These are phyloP conservation scores for Verruconis gallopava DNA, from an alignment of 2,329 filamentous ascomycete species.

Conservation along the genomic window DNA sequence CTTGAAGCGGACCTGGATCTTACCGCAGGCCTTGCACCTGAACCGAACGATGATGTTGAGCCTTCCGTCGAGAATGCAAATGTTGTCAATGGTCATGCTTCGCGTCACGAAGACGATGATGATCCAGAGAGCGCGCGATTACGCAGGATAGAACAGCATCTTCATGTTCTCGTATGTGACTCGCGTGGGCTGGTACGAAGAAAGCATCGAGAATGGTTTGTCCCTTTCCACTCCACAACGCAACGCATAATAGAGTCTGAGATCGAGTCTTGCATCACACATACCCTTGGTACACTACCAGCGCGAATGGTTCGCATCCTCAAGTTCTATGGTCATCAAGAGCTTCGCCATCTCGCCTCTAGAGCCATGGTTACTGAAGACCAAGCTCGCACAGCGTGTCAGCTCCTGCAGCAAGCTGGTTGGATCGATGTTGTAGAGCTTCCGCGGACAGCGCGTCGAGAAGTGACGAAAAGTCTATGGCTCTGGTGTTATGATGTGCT, in stretches of 20 bases:
- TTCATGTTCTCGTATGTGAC: slow-evolving; percentile 59
- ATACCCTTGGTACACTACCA: slow-evolving; percentile 62
- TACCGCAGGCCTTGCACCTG: slow-evolving; percentile 16
- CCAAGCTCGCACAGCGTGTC: slow-evolving; percentile 73
- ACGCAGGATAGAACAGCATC: slow-evolving; percentile 51
- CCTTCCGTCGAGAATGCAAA: slow-evolving; percentile 12
- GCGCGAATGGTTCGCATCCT: slow-evolving; percentile 78
- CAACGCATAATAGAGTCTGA: slow-evolving; percentile 61
- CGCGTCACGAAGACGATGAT: slow-evolving; percentile 23
- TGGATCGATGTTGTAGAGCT: slow-evolving; percentile 90
- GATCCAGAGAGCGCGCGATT: slow-evolving; percentile 10
- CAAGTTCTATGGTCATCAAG: slow-evolving; percentile 77
- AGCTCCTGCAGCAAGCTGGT: slow-evolving; percentile 73
- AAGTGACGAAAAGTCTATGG: slow-evolving; percentile 74
- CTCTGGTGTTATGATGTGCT: slow-evolving; percentile 83
- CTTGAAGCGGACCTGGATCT: slow-evolving; percentile 29
- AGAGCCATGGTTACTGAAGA: slow-evolving; percentile 73
- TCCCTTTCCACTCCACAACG: slow-evolving; percentile 67
- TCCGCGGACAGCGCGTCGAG: slow-evolving; percentile 70
- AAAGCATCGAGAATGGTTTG: slow-evolving; percentile 63
- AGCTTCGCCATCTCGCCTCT: slow-evolving; percentile 76
- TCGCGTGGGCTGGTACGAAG: slow-evolving; percentile 55
- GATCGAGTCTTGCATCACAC: slow-evolving; percentile 67
- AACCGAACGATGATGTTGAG: neutral
- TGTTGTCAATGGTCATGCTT: slow-evolving; percentile 16